Percentiles rank a stretch among this genome's conserved stretches.
phyloP scores from a whole-genome alignment of 2,329 filamentous ascomycete genomes.

The Botrytis aclada region DNA sequence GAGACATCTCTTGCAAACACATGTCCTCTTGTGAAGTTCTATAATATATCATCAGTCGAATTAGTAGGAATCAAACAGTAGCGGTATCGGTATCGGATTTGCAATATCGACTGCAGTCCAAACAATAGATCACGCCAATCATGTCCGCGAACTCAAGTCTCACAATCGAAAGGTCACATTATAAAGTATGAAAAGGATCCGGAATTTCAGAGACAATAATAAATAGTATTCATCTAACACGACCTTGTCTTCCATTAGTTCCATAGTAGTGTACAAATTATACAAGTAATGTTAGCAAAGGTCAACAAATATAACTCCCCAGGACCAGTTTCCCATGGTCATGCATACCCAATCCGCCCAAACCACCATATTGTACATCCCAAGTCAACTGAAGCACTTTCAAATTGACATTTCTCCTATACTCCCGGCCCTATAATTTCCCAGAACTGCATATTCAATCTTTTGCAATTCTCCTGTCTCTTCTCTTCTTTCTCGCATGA shows the following conservation, averaged over 20 bases:
- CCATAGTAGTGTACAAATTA: conserved; percentile 11
- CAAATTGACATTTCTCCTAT: conserved; percentile 31
- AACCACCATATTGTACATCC: conserved; percentile 16
- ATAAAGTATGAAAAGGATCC: no score
- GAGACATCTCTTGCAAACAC: neutral
- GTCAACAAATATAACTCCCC: conserved; percentile 1
- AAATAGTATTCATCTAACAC: neutral
- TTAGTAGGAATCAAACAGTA: neutral
- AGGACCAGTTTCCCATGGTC: neutral
- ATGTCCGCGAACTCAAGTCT: neutral
- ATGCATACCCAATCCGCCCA: conserved; percentile 8
- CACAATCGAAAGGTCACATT: neutral
- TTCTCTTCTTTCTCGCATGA: conserved; percentile 60
- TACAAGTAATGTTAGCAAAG: conserved; percentile 10
- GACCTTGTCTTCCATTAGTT: neutral
- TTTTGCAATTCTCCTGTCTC: conserved; percentile 33
- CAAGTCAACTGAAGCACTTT: conserved; percentile 40
- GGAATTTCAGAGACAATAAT: neutral
- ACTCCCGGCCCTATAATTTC: conserved; percentile 19
- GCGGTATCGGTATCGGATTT: neutral
- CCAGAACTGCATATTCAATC: neutral
- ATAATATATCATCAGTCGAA: neutral
- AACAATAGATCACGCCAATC: neutral
- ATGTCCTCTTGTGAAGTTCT: neutral
- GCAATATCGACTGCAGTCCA: neutral